Conservation (phyloP, 148 eudicot genomes). For the Simmondsia chinensis region DNA sequence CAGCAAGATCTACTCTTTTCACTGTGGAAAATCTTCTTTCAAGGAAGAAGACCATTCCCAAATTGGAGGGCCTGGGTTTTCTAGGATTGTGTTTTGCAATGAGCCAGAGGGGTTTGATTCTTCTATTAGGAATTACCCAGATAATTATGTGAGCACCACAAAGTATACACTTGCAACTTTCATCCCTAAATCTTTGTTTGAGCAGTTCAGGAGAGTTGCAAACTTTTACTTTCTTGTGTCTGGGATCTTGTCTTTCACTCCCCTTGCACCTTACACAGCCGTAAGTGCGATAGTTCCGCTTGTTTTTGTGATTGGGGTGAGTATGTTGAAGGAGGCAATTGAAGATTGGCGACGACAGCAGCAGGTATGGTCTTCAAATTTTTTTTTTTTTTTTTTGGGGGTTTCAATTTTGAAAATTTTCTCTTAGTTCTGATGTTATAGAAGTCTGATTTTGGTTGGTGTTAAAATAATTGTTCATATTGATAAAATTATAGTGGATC, state of each 20-base stretch:
- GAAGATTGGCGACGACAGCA: constrained; percentile 74
- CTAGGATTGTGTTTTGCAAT: constrained; percentile 70
- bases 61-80: constrained; percentile 88
- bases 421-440: too few relatives aligned
- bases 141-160: constrained; percentile 76
- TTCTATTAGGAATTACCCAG: constrained; percentile 27
- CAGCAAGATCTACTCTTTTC: constrained; percentile 82
- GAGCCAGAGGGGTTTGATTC: constrained; percentile 39
- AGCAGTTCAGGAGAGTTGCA: constrained; percentile 98
- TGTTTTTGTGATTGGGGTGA: constrained; percentile 63
- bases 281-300: constrained; percentile 78
- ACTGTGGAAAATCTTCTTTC: constrained; percentile 43
- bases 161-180: constrained; percentile 76
- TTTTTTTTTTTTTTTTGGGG: background rate
- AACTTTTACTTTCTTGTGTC: constrained; percentile 82
- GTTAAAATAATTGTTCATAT: too few relatives aligned
- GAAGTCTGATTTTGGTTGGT: too few relatives aligned
- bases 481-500: too few relatives aligned
- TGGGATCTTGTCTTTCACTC: constrained; percentile 64
- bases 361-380: constrained; percentile 42
- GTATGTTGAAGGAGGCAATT: constrained; percentile 85
- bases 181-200: constrained; percentile 87
- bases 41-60: constrained; percentile 53
- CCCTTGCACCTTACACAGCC: constrained; percentile 70
- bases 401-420: background rate